Percentiles rank a stretch among this genome's conserved stretches.
These are phyloP conservation scores for Camellia granthamiana DNA, from an alignment of 148 eudicot genomes.

Conservation along the genomic window DNA sequence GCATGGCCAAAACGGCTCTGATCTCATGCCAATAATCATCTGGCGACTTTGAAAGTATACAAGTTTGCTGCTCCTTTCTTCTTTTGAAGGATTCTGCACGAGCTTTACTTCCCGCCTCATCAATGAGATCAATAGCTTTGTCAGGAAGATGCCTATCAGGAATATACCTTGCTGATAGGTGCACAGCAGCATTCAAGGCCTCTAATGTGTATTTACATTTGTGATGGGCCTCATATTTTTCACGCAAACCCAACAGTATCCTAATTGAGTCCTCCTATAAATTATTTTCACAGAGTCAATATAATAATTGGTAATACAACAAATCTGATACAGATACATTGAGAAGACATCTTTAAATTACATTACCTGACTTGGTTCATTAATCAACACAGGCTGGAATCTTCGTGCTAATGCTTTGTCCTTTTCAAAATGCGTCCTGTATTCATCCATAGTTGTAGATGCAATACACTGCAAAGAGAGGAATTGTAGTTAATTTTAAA, in stretches of 20 bases:
- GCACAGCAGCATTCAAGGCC: constrained; percentile 57
- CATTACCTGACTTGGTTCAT: constrained; percentile 56
- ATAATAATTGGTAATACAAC: background rate
- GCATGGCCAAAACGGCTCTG: constrained; percentile 52
- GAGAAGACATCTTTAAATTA: background rate
- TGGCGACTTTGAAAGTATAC: constrained; percentile 45
- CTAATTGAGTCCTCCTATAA: constrained; percentile 46
- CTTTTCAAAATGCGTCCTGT: constrained; percentile 49
- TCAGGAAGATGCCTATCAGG: constrained; percentile 62
- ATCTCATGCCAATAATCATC: constrained; percentile 59
- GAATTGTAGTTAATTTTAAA: constrained; percentile 12
- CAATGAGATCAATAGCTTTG: constrained; percentile 66
- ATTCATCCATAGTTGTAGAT: constrained; percentile 60
- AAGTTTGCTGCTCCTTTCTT: constrained; percentile 38
- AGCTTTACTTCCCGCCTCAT: constrained; percentile 63
- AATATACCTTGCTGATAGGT: constrained; percentile 51
- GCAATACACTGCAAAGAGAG: constrained; percentile 48
- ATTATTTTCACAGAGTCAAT: background rate
- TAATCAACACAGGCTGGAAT: constrained; percentile 53
- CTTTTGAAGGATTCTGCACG: constrained; percentile 40
- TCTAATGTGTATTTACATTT: constrained; percentile 56
- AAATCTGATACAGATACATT: background rate
- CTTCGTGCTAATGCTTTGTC: constrained; percentile 60
- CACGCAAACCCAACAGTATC: constrained; percentile 54
- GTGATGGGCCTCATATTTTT: constrained; percentile 52